phyloP scores from a whole-genome alignment of 768 basidiomycete genomes.

The Calocybe indica region DNA sequence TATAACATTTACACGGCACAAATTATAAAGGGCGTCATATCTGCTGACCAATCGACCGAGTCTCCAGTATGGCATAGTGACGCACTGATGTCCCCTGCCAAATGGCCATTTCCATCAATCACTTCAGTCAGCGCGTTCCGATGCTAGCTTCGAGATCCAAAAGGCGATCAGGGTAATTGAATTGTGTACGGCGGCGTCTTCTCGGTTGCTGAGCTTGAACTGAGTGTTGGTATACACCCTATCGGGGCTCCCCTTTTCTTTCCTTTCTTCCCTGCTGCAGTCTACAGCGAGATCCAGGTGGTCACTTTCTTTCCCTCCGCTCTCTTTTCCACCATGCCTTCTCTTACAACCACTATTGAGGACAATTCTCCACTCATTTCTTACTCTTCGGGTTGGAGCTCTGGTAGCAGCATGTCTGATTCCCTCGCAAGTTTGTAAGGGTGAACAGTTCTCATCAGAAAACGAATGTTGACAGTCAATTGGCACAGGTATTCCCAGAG shows the following conservation, averaged over 20 bases:
- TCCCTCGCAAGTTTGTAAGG: constrained; percentile 3
- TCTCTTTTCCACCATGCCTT: constrained; percentile 5
- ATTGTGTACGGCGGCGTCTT: too few relatives aligned
- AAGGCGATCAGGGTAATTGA: too few relatives aligned
- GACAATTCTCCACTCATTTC: constrained; percentile 13
- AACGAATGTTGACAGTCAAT: not conserved
- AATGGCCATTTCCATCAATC: too few relatives aligned
- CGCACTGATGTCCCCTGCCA: too few relatives aligned
- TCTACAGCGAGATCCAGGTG: not conserved
- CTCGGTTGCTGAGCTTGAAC: not conserved
- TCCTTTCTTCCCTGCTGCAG: not conserved
- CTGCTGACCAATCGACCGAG: too few relatives aligned
- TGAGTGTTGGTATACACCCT: not conserved
- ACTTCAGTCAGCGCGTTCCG: too few relatives aligned
- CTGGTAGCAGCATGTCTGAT: constrained; percentile 5
- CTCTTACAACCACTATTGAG: constrained; percentile 8
- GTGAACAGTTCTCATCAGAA: not conserved
- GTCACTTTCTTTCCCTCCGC: not conserved
- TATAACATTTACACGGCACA: too few relatives aligned
- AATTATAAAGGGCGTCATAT: too few relatives aligned
- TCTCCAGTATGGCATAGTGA: too few relatives aligned
- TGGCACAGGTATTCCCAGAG: constrained; percentile 25
- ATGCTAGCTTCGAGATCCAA: too few relatives aligned
- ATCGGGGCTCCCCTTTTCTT: not conserved
- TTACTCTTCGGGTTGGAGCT: constrained; percentile 7